Percentiles rank a stretch among this genome's conserved stretches.
These are phyloP conservation scores for Rhizophagus sp. DNA, from an alignment of 192 early-diverging fungal genomes.

Conservation along the genomic window DNA sequence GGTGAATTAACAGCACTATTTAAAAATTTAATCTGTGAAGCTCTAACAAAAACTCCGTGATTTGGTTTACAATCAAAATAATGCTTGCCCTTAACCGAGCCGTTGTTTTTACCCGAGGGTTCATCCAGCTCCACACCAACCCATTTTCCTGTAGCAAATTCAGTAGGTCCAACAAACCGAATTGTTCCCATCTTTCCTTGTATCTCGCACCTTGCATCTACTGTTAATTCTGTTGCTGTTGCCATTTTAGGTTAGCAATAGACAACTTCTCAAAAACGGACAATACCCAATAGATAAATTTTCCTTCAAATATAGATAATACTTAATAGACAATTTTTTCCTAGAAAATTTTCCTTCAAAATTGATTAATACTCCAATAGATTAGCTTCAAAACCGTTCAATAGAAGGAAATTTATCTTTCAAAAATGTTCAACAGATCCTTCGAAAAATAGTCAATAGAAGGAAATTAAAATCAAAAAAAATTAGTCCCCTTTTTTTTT, in stretches of 20 bases:
- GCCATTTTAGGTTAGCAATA: neutral
- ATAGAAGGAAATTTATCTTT: too few relatives aligned
- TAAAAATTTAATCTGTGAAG: slow-evolving; percentile 55
- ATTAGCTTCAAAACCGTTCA: too few relatives aligned
- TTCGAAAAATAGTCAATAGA: too few relatives aligned
- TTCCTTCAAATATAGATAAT: too few relatives aligned
- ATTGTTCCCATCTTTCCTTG: slow-evolving; percentile 49
- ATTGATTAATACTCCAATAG: too few relatives aligned
- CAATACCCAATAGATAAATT: too few relatives aligned
- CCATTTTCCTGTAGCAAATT: slow-evolving; percentile 86
- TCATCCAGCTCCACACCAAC: slow-evolving; percentile 87
- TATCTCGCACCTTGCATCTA: slow-evolving; percentile 28
- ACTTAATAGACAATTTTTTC: too few relatives aligned
- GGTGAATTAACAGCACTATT: slow-evolving; percentile 1
- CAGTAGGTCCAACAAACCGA: slow-evolving; percentile 80
- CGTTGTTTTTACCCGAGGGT: slow-evolving; percentile 75
- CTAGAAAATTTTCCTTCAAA: too few relatives aligned
- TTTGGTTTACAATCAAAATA: slow-evolving; percentile 77
- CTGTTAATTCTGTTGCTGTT: neutral
- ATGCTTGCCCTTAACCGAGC: slow-evolving; percentile 69
- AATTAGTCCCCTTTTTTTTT: too few relatives aligned
- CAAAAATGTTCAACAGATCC: too few relatives aligned
- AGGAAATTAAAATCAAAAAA: too few relatives aligned
- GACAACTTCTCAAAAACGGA: too few relatives aligned
- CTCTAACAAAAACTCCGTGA: slow-evolving; percentile 79